Evolutionary conservation across 192 early-diverging fungal species (phyloP), one percentile per base, ranked within the genome.

Genomic region (Coemansia asiatica): DNA sequence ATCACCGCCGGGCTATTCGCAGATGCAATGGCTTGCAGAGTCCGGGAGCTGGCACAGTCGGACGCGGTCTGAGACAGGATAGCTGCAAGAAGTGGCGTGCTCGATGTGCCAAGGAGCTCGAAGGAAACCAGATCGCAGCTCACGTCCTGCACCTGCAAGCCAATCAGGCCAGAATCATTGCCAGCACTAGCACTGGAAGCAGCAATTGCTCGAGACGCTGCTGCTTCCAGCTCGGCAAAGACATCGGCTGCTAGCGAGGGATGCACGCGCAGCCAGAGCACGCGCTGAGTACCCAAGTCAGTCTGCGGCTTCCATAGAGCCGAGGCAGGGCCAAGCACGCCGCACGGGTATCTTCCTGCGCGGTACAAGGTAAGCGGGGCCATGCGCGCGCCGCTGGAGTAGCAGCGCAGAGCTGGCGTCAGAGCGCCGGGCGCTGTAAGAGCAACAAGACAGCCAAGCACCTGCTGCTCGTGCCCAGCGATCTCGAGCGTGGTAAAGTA

Each of bases 201-300:
- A 23, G 25, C 25, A 9, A 2, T 13, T 16, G 40, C 40, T 2
- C 40, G 15, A 44, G 40, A 16, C 27, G 61, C 35, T 2, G 61
- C 69, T 1, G 26, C 28, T 0, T 23, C 55, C 2, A 82, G 70
- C 68, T 82, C 74, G 4, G 59, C 48, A 22, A 81, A 50, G 23
- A 85, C 85, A 26, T 83, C 70, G 12, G 74, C 72, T 27, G 80
- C 81, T 4, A 86, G 81, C 9, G 89, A 83, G 2, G 93, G 93
- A 56, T 95, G 95, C 26, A 92, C 61, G 83, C 91, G 93, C 5
- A 97, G 56, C 90, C 92, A 96, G 12, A 95, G 66, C 19, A 72
- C 79, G 38, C 70, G 76, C n/a, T 66, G 9, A 25, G 47, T 19
- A 18, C 60, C 72, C 9, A 69, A 58, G 33, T 53, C 59, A 22